Percentiles rank a stretch among this genome's conserved stretches.
Conservation (phyloP, 169 alveolate genomes). For the Toxoplasma gondii region DNA sequence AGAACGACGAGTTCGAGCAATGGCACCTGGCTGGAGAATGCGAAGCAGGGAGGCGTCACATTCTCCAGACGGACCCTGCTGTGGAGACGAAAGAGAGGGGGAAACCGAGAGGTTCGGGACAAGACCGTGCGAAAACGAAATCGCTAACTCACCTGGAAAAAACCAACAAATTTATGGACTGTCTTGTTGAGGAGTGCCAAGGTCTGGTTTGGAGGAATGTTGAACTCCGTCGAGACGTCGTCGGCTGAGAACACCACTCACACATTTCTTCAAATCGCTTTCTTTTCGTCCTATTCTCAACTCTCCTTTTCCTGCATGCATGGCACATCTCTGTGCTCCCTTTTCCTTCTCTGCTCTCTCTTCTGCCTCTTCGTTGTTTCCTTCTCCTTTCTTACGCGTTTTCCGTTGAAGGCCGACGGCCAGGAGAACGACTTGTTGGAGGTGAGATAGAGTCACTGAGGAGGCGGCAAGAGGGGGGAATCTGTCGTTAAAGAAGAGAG, state of each 20-base stretch:
- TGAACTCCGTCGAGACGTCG: slow-evolving; percentile 66
- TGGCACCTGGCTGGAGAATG: too few species aligned
- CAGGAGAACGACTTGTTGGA: slow-evolving; percentile 70
- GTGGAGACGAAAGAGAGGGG: too few species aligned
- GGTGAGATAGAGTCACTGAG: slow-evolving; percentile 44
- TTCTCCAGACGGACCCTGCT: too few species aligned
- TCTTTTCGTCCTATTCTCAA: neutral
- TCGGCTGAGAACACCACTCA: slow-evolving; percentile 36
- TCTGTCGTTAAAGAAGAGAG: slow-evolving; percentile 49
- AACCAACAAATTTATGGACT: slow-evolving; percentile 30
- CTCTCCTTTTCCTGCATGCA: neutral
- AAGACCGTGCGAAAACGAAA: too few species aligned
- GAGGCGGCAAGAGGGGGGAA: neutral
- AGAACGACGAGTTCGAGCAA: too few species aligned
- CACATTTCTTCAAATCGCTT: neutral
- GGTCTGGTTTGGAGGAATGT: slow-evolving; percentile 71
- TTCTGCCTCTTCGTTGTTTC: neutral
- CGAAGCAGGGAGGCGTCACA: too few species aligned
- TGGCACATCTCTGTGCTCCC: too few species aligned
- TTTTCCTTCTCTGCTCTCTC: neutral
- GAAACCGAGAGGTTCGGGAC: too few species aligned
- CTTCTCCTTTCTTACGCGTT: slow-evolving; percentile 35
- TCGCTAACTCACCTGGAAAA: slow-evolving; percentile 48
- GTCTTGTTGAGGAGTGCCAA: slow-evolving; percentile 76
- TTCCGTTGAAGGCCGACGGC: slow-evolving; percentile 75